phyloP scores from a whole-genome alignment of 441 rosid genomes.

The Erodium texanum region DNA sequence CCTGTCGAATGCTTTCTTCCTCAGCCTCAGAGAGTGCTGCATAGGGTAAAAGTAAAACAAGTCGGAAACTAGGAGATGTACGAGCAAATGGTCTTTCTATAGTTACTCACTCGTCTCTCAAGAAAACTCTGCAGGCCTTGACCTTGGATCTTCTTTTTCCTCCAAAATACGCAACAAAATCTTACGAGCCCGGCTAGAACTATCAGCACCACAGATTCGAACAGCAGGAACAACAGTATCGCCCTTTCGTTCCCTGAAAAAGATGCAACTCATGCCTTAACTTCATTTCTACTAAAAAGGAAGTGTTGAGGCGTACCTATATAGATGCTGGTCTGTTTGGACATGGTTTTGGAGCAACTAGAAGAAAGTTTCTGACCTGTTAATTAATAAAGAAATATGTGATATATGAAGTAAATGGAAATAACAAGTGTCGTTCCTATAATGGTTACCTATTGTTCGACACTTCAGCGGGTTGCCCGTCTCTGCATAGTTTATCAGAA shows the following conservation, averaged over 20 bases:
- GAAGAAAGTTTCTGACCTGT: conserved; percentile 53
- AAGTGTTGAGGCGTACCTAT: conserved; percentile 28
- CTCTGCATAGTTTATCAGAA: conserved; percentile 34
- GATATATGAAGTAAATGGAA: not conserved
- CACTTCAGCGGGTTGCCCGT: conserved; percentile 49
- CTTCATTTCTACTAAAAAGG: not conserved
- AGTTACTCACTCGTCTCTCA: conserved; percentile 46
- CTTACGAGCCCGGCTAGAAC: conserved; percentile 49
- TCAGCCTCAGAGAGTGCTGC: conserved; percentile 57
- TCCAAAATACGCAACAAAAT: conserved; percentile 78
- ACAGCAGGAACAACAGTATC: conserved; percentile 47
- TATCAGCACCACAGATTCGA: conserved; percentile 51
- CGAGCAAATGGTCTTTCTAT: not conserved
- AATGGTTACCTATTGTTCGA: conserved; percentile 34
- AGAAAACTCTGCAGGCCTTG: conserved; percentile 53
- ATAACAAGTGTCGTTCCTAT: not conserved
- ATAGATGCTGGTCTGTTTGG: conserved; percentile 34
- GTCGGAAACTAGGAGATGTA: not conserved
- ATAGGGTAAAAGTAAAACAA: not conserved
- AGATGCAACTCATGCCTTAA: not conserved
- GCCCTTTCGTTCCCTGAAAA: conserved; percentile 49
- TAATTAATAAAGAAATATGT: not conserved
- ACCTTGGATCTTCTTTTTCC: conserved; percentile 64
- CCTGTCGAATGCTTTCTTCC: conserved; percentile 54
- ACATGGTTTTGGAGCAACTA: conserved; percentile 56